Evolutionary conservation across 2,329 filamentous ascomycete species (phyloP).

Genomic region (Cryphonectria carpinicola): DNA sequence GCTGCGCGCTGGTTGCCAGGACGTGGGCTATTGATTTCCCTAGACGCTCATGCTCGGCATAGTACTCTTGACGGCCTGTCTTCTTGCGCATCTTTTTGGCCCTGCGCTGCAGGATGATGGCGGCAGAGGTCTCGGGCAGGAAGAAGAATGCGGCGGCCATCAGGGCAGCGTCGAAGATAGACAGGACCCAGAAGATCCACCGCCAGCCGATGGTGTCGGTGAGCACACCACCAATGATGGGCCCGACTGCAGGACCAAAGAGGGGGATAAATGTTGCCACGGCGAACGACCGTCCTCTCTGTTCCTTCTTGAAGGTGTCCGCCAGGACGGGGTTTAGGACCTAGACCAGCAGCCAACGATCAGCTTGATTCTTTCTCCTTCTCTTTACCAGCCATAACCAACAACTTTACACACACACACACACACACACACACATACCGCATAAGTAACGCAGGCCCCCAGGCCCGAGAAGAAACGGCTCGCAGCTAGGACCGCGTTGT

Average conservation of each 20-base stretch:
- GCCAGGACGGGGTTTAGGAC: no score
- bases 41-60: no score
- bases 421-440: no score
- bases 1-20: conserved; percentile 15
- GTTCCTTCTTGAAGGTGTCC: background rate
- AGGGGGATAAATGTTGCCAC: conserved; percentile 15
- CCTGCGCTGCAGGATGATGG: conserved; percentile 32
- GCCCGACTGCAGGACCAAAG: conserved; percentile 47
- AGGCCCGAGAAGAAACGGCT: conserved; percentile 16
- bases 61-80: no score
- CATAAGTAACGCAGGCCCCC: conserved; percentile 5
- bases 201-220: conserved; percentile 44
- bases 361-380: no score
- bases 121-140: conserved; percentile 45
- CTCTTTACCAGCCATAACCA: no score
- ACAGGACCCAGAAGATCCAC: conserved; percentile 50
- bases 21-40: no score
- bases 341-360: no score
- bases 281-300: conserved; percentile 12
- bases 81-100: conserved; percentile 30
- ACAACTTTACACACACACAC: background rate
- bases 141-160: conserved; percentile 42
- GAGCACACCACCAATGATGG: conserved; percentile 47
- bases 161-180: conserved; percentile 42
- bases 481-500: no score